Percentiles rank a stretch among this genome's conserved stretches.
Conservation (phyloP, 352 stramenopile genomes). For the Globisporangium emineosum region DNA sequence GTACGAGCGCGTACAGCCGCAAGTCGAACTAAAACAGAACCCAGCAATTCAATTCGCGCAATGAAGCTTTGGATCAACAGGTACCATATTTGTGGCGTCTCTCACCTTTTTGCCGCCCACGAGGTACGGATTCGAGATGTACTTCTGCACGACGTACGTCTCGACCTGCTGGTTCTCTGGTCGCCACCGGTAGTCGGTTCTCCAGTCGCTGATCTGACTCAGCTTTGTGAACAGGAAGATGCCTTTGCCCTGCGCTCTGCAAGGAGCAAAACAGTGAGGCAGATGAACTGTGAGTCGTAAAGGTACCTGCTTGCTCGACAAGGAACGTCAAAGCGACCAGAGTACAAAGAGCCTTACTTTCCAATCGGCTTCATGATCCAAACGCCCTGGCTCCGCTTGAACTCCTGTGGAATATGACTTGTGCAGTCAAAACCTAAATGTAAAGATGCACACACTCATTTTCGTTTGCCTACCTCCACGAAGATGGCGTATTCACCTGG, state of each 20-base stretch:
- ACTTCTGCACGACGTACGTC: slow-evolving; percentile 93
- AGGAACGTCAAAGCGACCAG: neutral
- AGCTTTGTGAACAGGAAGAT: slow-evolving; percentile 96
- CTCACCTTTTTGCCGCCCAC: slow-evolving; percentile 91
- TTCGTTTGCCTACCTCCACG: slow-evolving; percentile 51
- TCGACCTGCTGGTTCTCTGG: slow-evolving; percentile 82
- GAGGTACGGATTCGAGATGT: slow-evolving; percentile 93
- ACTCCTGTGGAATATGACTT: slow-evolving; percentile 51
- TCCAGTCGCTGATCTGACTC: slow-evolving; percentile 92
- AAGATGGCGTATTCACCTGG: slow-evolving; percentile 93
- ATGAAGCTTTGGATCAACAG: neutral
- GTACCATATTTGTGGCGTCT: neutral
- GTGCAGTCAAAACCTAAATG: neutral
- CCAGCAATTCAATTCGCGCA: neutral
- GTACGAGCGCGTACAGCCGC: slow-evolving; percentile 91
- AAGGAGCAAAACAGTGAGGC: neutral
- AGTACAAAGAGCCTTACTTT: slow-evolving; percentile 45
- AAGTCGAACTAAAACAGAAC: slow-evolving; percentile 78
- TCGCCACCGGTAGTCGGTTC: slow-evolving; percentile 83
- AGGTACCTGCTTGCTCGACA: neutral
- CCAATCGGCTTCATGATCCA: slow-evolving; percentile 98
- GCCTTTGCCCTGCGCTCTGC: slow-evolving; percentile 83
- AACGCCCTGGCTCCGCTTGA: slow-evolving; percentile 87
- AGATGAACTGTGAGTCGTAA: too few relatives aligned
- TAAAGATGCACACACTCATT: neutral